These are phyloP conservation scores for Lichtheimia ornata DNA, from an alignment of 371 early-diverging fungal species.

Conservation along the genomic window DNA sequence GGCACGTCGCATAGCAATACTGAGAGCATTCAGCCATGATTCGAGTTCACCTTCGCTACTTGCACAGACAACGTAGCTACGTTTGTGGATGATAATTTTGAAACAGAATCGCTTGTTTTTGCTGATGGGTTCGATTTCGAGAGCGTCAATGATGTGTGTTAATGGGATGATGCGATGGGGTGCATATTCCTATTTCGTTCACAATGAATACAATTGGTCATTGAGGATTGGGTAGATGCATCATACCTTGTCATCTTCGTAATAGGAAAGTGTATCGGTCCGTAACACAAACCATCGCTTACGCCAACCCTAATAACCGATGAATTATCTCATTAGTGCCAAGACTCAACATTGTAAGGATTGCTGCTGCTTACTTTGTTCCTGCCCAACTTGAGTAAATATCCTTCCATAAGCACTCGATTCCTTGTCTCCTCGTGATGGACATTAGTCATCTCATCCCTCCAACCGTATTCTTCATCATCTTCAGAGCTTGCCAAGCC, in stretches of 20 bases:
- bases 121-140: constrained; percentile 72
- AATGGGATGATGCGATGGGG: constrained; percentile 74
- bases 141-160: constrained; percentile 67
- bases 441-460: constrained; percentile 29
- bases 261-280: constrained; percentile 73
- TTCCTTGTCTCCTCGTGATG: constrained; percentile 44
- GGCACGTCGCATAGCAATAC: constrained; percentile 51
- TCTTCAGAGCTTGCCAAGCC: constrained; percentile 52
- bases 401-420: constrained; percentile 69
- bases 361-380: constrained; percentile 52
- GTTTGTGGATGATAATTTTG: constrained; percentile 75
- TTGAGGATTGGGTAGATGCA: neutral
- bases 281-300: constrained; percentile 86
- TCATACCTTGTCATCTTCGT: constrained; percentile 77
- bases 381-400: constrained; percentile 67
- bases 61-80: constrained; percentile 73
- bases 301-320: constrained; percentile 70
- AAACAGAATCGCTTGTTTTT: constrained; percentile 67
- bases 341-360: neutral
- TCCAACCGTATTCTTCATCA: constrained; percentile 41
- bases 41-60: constrained; percentile 58
- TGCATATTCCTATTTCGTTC: constrained; percentile 65
- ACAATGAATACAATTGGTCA: neutral
- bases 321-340: neutral
- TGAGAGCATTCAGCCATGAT: constrained; percentile 72